Evolutionary conservation across 306 rosid genomes (phyloP), one percentile per base, ranked within the genome.

Genomic region (Dryas octopetala): DNA sequence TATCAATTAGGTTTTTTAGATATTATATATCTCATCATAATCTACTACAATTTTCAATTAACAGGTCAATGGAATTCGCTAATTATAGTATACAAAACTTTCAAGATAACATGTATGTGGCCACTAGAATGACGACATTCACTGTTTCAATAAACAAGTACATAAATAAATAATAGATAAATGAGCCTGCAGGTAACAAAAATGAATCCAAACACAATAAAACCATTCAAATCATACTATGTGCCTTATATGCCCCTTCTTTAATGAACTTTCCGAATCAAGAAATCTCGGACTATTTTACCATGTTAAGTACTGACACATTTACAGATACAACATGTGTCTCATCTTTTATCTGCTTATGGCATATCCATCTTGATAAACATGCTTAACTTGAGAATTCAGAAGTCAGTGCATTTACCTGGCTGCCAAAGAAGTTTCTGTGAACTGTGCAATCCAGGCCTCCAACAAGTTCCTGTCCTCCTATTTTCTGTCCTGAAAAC

Each of bases 401-500:
- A 75, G 48, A 47, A 46, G 13, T 60, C 79, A 49, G 52, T 68
- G 68, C 60, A 50, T 77, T 77, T 77, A 91, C 98, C 97, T 94
- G 98, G 84, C 98, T 87, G 70, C 97, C 98, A 78, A 94, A 94
- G 91, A 90, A 94, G 86, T 94, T 94, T 76, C 97, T 85, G 73
- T 95, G 93, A 59, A 95, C 93, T 8, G 93, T 92, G 87, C 99
- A 95, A 80, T 95, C 97, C 65, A 95, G 96, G 76, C 99, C 99
- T 15, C 99, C 99, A 81, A 95, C 73, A 38, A 92, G 85, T 66
- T 88, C 74, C 82, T 95, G 99, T 49, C 99, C 99, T 66, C 99
- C 97, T 49, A 58, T 68, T 83, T 95, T 95, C 88, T 90, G 99
- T 75, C 97, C 99, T 95, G 97, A 73, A 90, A 71, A 83, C 62